Evolutionary conservation across 2,329 filamentous ascomycete genomes (phyloP), one percentile per base, ranked within the genome.

Genomic region (Xylariaceae sp.): DNA sequence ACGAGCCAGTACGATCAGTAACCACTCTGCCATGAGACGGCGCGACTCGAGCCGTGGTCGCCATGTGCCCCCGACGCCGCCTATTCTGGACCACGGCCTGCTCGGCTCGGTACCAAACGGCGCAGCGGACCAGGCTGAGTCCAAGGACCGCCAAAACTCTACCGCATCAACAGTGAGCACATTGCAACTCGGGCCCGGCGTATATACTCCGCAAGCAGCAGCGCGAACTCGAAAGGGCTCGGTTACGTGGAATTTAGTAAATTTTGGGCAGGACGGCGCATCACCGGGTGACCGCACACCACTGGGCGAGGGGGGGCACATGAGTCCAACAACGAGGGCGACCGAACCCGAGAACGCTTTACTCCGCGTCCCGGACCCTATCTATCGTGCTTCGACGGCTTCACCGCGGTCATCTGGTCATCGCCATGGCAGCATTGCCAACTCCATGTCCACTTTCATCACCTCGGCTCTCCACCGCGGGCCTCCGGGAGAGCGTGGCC

Each of bases 81-180:
- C 38, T n/a, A 35, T 55, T 9, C 25, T 31, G 3, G 44, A 51
- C 14, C 44, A 52, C 28, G 46, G 48, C 12, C 41, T 53, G 13
- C 36, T 52, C 5, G 38, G 44, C 29, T 39, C 43, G 4, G 36
- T 34, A 4, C 43, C 31, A 21, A 18, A 19, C 19, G 43, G 38
- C 24, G n/a, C 33, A 9, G 34, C 24, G 10, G 45, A 43, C 3
- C 36, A 38, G 19, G 29, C 31, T 7, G 19, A 37, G 5, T 18
- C 22, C 2, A 52, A 35, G 28, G 31, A 39, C 10, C 49, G 53
- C 6, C 51, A 49, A 19, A 24, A 39, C 5, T 57, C 52, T 1
- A 29, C 44, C 16, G 32, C 42, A 11, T 57, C 52, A 3, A 48
- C 47, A 3, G 42, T 51, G n/a, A 53, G 51, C 40, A 49, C 47